phyloP scores from a whole-genome alignment of 345 rosid species.

The Draba incana region DNA sequence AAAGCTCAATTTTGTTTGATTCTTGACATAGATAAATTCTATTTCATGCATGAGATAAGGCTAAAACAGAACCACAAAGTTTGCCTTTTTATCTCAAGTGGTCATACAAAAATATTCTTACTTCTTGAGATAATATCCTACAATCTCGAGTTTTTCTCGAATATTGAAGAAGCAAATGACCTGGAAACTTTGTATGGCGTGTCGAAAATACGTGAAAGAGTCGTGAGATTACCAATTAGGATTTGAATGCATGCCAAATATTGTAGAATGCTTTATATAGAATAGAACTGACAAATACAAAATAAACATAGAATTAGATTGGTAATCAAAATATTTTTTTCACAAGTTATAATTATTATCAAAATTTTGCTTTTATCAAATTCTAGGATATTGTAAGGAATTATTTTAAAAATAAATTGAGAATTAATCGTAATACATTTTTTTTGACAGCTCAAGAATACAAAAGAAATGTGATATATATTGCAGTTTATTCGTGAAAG shows the following conservation, averaged over 20 bases:
- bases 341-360: not conserved
- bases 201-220: not conserved
- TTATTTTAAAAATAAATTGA: no score
- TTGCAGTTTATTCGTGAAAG: slow-evolving; percentile 1
- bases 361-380: not conserved
- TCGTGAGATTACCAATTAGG: not conserved
- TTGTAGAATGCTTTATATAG: no score
- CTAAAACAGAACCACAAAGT: slow-evolving; percentile 20
- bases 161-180: slow-evolving; percentile 11
- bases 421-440: not conserved
- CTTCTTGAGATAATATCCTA: slow-evolving; percentile 10
- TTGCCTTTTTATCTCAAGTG: slow-evolving; percentile 22
- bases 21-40: slow-evolving; percentile 24
- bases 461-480: slow-evolving; percentile 1
- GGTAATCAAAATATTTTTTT: no score
- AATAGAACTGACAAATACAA: no score
- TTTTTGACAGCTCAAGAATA: not conserved
- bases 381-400: not conserved
- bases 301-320: no score
- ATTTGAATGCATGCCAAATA: no score
- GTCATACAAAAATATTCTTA: slow-evolving; percentile 21
- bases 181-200: not conserved
- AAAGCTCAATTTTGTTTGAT: slow-evolving; percentile 23
- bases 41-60: slow-evolving; percentile 38
- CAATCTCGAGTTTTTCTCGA: slow-evolving; percentile 33